These are phyloP conservation scores for Aspergillus ibericus DNA, from an alignment of 2,329 filamentous ascomycete species.

Conservation along the genomic window DNA sequence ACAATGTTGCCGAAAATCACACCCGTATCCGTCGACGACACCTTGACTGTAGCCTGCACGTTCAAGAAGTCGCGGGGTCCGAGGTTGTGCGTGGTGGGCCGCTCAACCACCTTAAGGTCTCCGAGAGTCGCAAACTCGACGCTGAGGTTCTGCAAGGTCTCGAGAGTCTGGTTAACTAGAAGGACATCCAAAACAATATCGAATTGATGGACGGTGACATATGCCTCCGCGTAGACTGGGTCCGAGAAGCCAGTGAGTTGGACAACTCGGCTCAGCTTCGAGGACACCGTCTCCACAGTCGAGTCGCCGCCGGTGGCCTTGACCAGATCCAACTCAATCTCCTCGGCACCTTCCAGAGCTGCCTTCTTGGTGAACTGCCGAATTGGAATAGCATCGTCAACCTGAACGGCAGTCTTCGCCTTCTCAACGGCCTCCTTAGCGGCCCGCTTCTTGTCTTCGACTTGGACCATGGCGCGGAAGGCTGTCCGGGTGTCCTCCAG, in stretches of 20 bases:
- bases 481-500: constrained; percentile 92
- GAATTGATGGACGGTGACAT: constrained; percentile 98
- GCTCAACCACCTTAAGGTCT: constrained; percentile 95
- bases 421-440: constrained; percentile 90
- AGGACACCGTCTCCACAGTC: constrained; percentile 79
- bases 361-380: constrained; percentile 93
- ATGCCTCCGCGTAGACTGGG: constrained; percentile 97
- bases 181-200: constrained; percentile 97
- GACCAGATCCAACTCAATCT: constrained; percentile 86
- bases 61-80: constrained; percentile 96
- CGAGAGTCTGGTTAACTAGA: constrained; percentile 93
- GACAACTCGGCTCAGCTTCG: constrained; percentile 92
- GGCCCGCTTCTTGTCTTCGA: constrained; percentile 96
- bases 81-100: constrained; percentile 93
- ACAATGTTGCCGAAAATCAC: constrained; percentile 99
- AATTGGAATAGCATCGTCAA: constrained; percentile 92
- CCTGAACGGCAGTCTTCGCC: constrained; percentile 89
- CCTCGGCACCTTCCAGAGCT: constrained; percentile 74
- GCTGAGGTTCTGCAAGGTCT: constrained; percentile 93
- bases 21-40: constrained; percentile 94
- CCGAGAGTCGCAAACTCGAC: constrained; percentile 98
- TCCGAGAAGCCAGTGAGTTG: constrained; percentile 98
- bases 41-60: constrained; percentile 97
- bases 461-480: constrained; percentile 94
- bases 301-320: constrained; percentile 90